Evolutionary conservation across 192 early-diverging fungal genomes (phyloP), one percentile per base, ranked within the genome.

Genomic region (Pilaira anomala): DNA sequence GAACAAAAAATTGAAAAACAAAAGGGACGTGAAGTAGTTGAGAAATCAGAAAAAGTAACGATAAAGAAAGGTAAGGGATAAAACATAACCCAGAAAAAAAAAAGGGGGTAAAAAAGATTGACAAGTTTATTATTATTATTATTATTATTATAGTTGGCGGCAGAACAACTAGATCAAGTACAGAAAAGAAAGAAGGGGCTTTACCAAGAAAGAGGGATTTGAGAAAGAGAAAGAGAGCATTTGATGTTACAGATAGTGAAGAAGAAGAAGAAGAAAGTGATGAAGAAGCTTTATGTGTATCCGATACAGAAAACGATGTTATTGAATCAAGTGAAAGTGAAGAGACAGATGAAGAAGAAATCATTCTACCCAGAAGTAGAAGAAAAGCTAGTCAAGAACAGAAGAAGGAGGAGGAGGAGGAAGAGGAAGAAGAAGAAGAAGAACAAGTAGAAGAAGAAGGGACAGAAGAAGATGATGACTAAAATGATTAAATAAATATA

Each of bases 1-100:
- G 94, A 93, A 55, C 44, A 66, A 21, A 93, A 88, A 71, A 77
- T 99, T 9, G 77, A 83, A 40, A 84, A 93, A 60, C 76, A 55
- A 24, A 56, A 52, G n/a, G 63, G 29, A 3, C 39, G 42, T 8
- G 25, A 33, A 14, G 25, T 44, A 56, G 52, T 52, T 25, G 60
- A 52, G 16, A 30, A 42, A n/a, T 2, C 11, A 4, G 24, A 60
- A 28, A 45, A 60, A 11, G 3, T 19, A 28, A 28, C 44, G n/a
- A n/a, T n/a, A 13, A 24, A 24, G 50, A 48, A 60, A 60, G 26
- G 36, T 19, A 45, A 48, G 16, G 39, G 16, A 18, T n/a, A 36
- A 18, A 26, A 55, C 2, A 53, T 9, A 11, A 14, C 0, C 30
- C 5, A 14, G 11, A 53, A 26, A 30, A n/a, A 13, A 18, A 40